phyloP scores from a whole-genome alignment of 345 rosid species.

The Ricinus communis region DNA sequence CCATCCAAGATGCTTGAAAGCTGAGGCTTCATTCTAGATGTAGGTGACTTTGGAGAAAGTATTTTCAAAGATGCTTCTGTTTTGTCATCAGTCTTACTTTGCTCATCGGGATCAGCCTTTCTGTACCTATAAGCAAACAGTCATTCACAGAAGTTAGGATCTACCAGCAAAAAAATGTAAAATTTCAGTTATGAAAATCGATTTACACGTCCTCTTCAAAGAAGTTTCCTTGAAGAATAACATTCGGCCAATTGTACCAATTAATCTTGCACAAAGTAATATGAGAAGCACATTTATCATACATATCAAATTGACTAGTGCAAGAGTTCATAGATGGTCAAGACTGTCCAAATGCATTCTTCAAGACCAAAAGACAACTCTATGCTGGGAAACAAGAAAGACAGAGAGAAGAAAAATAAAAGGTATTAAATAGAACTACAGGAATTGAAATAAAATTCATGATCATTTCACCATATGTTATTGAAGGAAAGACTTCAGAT shows the following conservation, averaged over 20 bases:
- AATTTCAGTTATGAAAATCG: not conserved
- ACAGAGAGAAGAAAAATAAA: too few relatives aligned
- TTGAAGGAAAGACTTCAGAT: not conserved
- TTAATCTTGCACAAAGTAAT: not conserved
- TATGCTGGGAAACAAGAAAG: too few relatives aligned
- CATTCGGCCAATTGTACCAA: not conserved
- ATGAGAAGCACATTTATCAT: too few relatives aligned
- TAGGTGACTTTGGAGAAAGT: constrained; percentile 49
- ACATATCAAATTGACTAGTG: too few relatives aligned
- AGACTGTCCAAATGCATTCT: not conserved
- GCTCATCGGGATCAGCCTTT: constrained; percentile 44
- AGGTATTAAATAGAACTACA: too few relatives aligned
- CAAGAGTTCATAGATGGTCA: not conserved
- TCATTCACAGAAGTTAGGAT: constrained; percentile 1
- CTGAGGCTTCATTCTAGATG: constrained; percentile 51
- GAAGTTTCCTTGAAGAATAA: not conserved
- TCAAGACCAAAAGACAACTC: not conserved
- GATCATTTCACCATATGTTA: too few relatives aligned
- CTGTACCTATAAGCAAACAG: constrained; percentile 38
- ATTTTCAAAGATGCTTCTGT: constrained; percentile 33
- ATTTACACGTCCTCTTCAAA: too few relatives aligned
- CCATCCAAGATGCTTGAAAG: constrained; percentile 81
- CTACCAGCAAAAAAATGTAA: not conserved
- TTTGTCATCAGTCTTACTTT: constrained; percentile 37
- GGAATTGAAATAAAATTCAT: too few relatives aligned